These are phyloP conservation scores for Galeopsis tetrahit DNA, from an alignment of 257 asterid genomes.

Conservation along the genomic window DNA sequence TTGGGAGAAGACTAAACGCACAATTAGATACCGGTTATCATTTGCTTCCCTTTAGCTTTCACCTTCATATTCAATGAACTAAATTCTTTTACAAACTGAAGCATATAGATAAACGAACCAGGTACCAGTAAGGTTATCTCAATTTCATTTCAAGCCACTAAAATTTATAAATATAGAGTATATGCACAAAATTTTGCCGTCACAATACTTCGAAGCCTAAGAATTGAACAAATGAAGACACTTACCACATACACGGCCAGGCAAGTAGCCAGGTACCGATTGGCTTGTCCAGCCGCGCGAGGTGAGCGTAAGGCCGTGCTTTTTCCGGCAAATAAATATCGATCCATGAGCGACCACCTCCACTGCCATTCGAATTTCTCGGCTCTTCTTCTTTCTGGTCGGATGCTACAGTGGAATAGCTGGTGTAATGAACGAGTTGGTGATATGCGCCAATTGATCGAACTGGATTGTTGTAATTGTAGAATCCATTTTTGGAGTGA, in stretches of 20 bases:
- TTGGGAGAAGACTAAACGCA: neutral
- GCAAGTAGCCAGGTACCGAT: constrained; percentile 96
- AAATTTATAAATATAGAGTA: neutral
- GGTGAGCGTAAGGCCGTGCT: constrained; percentile 68
- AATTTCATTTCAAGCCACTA: constrained; percentile 13
- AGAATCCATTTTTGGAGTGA: constrained; percentile 24
- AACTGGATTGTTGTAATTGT: constrained; percentile 24
- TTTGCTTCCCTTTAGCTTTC: constrained; percentile 3
- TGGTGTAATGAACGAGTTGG: constrained; percentile 35
- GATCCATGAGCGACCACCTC: constrained; percentile 60
- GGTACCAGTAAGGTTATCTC: neutral
- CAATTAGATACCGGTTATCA: neutral
- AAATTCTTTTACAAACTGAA: constrained; percentile 1
- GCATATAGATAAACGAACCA: constrained; percentile 6
- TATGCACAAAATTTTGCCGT: constrained; percentile 8
- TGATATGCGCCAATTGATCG: constrained; percentile 41
- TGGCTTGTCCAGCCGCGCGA: constrained; percentile 88
- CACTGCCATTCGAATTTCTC: constrained; percentile 25
- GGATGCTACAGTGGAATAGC: constrained; percentile 48
- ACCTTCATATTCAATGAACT: constrained; percentile 11
- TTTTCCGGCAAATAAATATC: constrained; percentile 73
- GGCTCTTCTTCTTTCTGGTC: constrained; percentile 40
- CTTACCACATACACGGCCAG: constrained; percentile 97
- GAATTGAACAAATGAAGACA: constrained; percentile 1
- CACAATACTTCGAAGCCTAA: constrained; percentile 10